A percentile compares a stretch with the other conserved stretches of the same genome.
Evolutionary conservation across 1,284 basidiomycete species (phyloP).

Genomic region (Apiotrichum brassicae): DNA sequence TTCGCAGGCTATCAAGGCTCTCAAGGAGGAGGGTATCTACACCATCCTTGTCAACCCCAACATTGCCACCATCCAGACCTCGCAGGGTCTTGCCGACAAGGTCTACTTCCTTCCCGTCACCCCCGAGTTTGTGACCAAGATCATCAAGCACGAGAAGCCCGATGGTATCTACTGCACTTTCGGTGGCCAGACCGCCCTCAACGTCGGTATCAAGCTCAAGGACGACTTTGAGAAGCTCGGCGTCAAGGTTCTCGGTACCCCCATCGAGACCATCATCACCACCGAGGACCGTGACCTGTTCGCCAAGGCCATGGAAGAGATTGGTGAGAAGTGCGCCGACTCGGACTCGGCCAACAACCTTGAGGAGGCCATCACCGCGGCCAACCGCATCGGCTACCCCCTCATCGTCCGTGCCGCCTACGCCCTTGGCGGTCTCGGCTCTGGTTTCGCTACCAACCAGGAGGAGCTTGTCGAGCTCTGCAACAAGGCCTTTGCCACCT

Average conservation of each 20-base stretch:
- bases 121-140: conserved; percentile 93
- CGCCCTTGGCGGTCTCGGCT: conserved; percentile 89
- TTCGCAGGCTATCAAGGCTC: conserved; percentile 96
- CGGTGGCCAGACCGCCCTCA: conserved; percentile 94
- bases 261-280: conserved; percentile 93
- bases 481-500: conserved; percentile 90
- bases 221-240: conserved; percentile 84
- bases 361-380: conserved; percentile 82
- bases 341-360: conserved; percentile 69
- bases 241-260: conserved; percentile 90
- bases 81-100: conserved; percentile 94
- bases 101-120: conserved; percentile 99
- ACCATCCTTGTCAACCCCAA: conserved; percentile 98
- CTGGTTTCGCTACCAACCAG: conserved; percentile 89
- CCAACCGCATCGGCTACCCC: conserved; percentile 83
- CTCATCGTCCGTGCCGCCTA: conserved; percentile 96
- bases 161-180: conserved; percentile 99
- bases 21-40: conserved; percentile 98
- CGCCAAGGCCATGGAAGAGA: conserved; percentile 88
- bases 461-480: conserved; percentile 79
- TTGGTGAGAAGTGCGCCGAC: conserved; percentile 87
- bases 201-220: conserved; percentile 95
- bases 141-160: conserved; percentile 96
- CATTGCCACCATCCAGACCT: conserved; percentile 99
- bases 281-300: conserved; percentile 97